Conservation (phyloP, 2,329 filamentous ascomycete species). For the Amesomyces nigricolor region DNA sequence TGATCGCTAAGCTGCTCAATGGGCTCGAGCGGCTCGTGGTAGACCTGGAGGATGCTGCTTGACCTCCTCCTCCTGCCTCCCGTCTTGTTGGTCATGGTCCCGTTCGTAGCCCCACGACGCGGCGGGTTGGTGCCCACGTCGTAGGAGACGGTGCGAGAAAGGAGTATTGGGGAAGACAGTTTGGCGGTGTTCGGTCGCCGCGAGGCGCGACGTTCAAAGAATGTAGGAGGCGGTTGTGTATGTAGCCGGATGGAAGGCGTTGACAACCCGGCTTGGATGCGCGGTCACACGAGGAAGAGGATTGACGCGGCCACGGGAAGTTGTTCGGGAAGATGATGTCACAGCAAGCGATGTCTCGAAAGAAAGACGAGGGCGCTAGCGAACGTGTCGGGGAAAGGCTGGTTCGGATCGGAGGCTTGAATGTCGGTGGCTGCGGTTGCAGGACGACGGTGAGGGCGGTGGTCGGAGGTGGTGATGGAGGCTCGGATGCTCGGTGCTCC, state of each 20-base stretch:
- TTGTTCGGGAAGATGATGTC: conserved; percentile 20
- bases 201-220: conserved; percentile 24
- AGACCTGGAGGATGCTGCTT: conserved; percentile 87
- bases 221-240: conserved; percentile 21
- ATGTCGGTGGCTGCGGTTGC: neutral
- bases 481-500: neutral
- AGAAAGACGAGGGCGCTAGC: neutral
- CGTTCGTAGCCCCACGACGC: conserved; percentile 54
- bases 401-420: neutral
- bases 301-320: neutral
- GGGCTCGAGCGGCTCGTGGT: conserved; percentile 93
- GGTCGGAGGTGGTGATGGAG: neutral
- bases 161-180: conserved; percentile 84
- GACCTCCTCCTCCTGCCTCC: conserved; percentile 78
- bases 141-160: conserved; percentile 87
- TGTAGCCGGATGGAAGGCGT: neutral
- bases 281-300: neutral
- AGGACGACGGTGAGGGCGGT: neutral
- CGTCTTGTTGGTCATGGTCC: conserved; percentile 56
- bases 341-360: conserved; percentile 7
- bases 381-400: neutral
- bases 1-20: conserved; percentile 98
- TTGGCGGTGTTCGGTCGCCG: conserved; percentile 70
- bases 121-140: conserved; percentile 70
- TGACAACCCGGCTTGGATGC: neutral